Base-by-base conservation (phyloP, 2,329 filamentous ascomycete genomes). In the Monilinia fructicola region DNA sequence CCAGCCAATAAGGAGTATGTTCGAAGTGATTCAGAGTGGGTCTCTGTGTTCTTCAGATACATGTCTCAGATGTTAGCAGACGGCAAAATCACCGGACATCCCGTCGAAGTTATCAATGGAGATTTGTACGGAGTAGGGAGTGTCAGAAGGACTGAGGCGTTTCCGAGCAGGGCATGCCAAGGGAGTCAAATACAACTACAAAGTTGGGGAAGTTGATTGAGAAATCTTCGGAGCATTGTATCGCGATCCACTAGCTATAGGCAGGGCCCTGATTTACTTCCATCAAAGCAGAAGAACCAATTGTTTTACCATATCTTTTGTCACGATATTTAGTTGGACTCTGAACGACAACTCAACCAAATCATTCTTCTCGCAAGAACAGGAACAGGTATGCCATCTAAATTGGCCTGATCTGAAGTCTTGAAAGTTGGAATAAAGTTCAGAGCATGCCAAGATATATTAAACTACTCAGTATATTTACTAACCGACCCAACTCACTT, bases 161-260 rank as follows among this genome's bases (percentile, higher is more conserved):
- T 74, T 90, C 72, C 84, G 81, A 73, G 80, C 80, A 38, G 87
- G 87, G 0, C 86, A 84, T 76, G 85, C 83, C 12, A 87, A 83
- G 72, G 87, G 81, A 1, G 78, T 84, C 1, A 90, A 90, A 77
- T 90, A 87, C 77, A 82, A 90, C 0, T 84, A 85, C 71, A 63
- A 58, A 54, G 63, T 73, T 54, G 65, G 53, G 28, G 69, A 69
- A 40, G 31, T 28, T 40, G 59, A 62, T 12, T 53, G 46, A 42
- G 16, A 62, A 23, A 1, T 31, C 26, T 42, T 14, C 11, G 31
- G 18, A 44, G 31, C 26, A 14, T 18, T 21, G 18, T 53, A 21
- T 44, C 16, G 10, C 16, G 10, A 62, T 3, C 26, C 1, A 10
- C 0, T 18, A 21, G 9, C 0, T n/a, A n/a, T n/a, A n/a, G n/a